Base-by-base conservation (phyloP, 345 rosid genomes). In the Noccaea bulbosa region DNA sequence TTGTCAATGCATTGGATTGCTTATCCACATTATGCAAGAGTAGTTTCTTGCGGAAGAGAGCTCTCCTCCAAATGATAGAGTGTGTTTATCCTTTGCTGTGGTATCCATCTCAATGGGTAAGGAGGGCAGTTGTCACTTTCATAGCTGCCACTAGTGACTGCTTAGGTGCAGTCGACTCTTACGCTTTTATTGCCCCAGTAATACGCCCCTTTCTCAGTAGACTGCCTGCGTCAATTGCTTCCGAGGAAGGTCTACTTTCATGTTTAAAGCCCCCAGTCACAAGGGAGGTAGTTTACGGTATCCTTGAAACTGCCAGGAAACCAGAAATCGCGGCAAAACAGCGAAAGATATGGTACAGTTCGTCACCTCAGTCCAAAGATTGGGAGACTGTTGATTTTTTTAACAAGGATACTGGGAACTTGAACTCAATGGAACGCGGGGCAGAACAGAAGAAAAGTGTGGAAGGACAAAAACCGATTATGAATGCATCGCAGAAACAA, bases 61-160 rank as follows among this genome's bases (percentile, higher is more conserved):
- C 87, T 76, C 79, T 94, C 72, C 95, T 94, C 67, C 96, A 89
- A 80, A 94, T 91, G 96, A 88, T 89, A 74, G 93, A 86, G 72
- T 87, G 82, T 72, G 90, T 89, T 66, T 89, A 89, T 73, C 99
- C 93, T 5, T 82, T 94, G 80, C 62, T 91, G 61, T 85, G 92
- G 71, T 94, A 85, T 83, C 99, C 99, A 40, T 89, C 92, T 73
- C 93, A 88, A 59, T 91, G 99, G 99, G 97, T 94, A 62, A 91
- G 97, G 82, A 88, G 96, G 81, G 87, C 92, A 47, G 91, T 78
- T 48, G 97, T 91, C 72, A 65, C 83, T 74, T 94, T 91, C 79
- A 83, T 94, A 65, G 83, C 97, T 9, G 91, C 95, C 35, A 81
- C 92, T 80, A 89, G 99, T 73, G 92, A 89, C 78, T 82, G 76